phyloP scores from a whole-genome alignment of 108 stramenopile genomes.

The Fragilaria radians region DNA sequence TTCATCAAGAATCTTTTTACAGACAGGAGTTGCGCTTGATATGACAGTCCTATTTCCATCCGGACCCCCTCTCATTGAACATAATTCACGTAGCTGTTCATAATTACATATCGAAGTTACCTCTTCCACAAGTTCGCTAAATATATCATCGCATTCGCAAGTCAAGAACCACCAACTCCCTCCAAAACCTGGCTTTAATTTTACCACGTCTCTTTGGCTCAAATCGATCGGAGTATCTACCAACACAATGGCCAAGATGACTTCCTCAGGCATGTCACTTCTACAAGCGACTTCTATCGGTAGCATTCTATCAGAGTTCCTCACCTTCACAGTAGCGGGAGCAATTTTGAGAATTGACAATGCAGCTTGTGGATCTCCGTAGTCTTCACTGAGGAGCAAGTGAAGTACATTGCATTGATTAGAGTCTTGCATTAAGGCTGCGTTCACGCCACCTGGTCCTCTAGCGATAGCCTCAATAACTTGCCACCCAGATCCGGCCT shows the following conservation, averaged over 20 bases:
- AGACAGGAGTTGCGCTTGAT: conserved; percentile 56
- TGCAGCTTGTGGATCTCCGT: conserved; percentile 48
- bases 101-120: conserved; percentile 65
- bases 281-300: conserved; percentile 76
- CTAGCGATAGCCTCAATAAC: conserved; percentile 60
- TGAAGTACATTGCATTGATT: conserved; percentile 63
- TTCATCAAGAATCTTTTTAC: conserved; percentile 36
- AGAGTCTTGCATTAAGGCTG: conserved; percentile 35
- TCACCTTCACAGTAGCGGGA: conserved; percentile 44
- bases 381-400: conserved; percentile 45
- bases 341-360: conserved; percentile 65
- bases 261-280: conserved; percentile 54
- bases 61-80: conserved; percentile 28
- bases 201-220: conserved; percentile 36
- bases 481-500: conserved; percentile 53
- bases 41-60: conserved; percentile 32
- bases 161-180: conserved; percentile 78
- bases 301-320: conserved; percentile 53
- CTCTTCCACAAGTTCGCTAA: conserved; percentile 55
- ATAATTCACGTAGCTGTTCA: conserved; percentile 60
- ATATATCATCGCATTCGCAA: conserved; percentile 73
- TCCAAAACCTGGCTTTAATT: conserved; percentile 46
- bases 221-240: conserved; percentile 76
- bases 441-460: conserved; percentile 46
- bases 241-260: conserved; percentile 71